These are phyloP conservation scores for Penicillium verhagenii DNA, from an alignment of 495 filamentous ascomycete genomes.

Conservation along the genomic window DNA sequence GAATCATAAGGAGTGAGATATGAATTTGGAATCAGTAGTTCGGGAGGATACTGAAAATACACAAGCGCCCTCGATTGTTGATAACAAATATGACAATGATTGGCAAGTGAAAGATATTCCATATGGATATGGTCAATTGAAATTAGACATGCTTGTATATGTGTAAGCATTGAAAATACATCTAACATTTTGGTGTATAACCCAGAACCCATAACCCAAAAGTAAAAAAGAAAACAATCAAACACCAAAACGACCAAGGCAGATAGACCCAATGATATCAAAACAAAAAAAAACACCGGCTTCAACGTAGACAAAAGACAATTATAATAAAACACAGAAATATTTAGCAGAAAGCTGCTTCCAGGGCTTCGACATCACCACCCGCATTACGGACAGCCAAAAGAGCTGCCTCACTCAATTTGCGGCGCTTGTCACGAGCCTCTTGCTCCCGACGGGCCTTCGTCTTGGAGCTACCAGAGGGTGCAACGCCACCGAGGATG, in stretches of 20 bases:
- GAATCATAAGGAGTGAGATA: background rate
- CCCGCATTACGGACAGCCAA: conserved; percentile 75
- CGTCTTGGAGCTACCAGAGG: conserved; percentile 87
- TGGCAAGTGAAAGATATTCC: background rate
- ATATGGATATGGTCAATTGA: background rate
- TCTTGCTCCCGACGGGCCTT: conserved; percentile 88
- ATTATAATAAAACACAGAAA: conserved; percentile 5
- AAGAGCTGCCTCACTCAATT: conserved; percentile 70
- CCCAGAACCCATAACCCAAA: conserved; percentile 5
- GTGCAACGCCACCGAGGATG: conserved; percentile 89
- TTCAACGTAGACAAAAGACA: conserved; percentile 15
- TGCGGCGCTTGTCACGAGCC: conserved; percentile 73
- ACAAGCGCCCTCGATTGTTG: too few relatives aligned
- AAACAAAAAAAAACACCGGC: conserved; percentile 22
- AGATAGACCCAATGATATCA: conserved; percentile 28
- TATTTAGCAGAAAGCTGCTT: conserved; percentile 43
- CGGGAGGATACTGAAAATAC: background rate
- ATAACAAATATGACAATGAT: too few relatives aligned
- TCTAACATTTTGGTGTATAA: conserved; percentile 29
- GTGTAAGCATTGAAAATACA: conserved; percentile 27
- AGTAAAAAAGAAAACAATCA: conserved; percentile 10
- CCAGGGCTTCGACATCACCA: conserved; percentile 64
- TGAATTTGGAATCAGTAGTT: background rate
- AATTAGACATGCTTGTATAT: conserved; percentile 21
- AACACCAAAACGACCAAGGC: conserved; percentile 30